Evolutionary conservation across 495 filamentous ascomycete genomes (phyloP).

Genomic region (Penicillium odoratum): DNA sequence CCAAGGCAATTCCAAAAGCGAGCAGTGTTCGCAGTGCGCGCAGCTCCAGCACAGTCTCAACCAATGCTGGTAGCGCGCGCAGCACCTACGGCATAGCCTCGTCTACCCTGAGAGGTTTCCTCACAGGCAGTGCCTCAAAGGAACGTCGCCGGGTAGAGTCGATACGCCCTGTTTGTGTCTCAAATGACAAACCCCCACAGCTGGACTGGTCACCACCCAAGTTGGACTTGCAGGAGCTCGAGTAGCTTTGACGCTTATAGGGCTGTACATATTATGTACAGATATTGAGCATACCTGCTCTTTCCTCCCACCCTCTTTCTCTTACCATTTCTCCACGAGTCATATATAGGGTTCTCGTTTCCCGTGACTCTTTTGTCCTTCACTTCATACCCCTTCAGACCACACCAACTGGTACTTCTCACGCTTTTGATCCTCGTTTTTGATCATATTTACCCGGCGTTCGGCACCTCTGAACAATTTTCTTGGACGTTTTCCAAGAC

Average conservation of each 20-base stretch:
- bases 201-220: slow-evolving; percentile 47
- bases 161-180: slow-evolving; percentile 36
- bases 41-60: slow-evolving; percentile 45
- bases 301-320: background rate
- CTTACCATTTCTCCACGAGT: background rate
- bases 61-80: slow-evolving; percentile 41
- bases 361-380: background rate
- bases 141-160: slow-evolving; percentile 36
- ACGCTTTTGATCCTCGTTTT: background rate
- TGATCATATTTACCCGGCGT: slow-evolving; percentile 11
- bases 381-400: background rate
- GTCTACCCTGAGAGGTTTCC: slow-evolving; percentile 42
- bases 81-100: slow-evolving; percentile 43
- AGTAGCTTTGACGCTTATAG: slow-evolving; percentile 17
- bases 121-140: slow-evolving; percentile 32
- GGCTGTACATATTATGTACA: slow-evolving; percentile 15
- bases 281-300: background rate
- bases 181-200: slow-evolving; percentile 40
- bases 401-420: slow-evolving; percentile 5
- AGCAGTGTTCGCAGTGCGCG: slow-evolving; percentile 43
- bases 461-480: slow-evolving; percentile 3
- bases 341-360: slow-evolving; percentile 11
- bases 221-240: slow-evolving; percentile 38
- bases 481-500: background rate
- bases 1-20: slow-evolving; percentile 30